Evolutionary conservation across 148 eudicot genomes (phyloP).

Genomic region (Camellia japonica): DNA sequence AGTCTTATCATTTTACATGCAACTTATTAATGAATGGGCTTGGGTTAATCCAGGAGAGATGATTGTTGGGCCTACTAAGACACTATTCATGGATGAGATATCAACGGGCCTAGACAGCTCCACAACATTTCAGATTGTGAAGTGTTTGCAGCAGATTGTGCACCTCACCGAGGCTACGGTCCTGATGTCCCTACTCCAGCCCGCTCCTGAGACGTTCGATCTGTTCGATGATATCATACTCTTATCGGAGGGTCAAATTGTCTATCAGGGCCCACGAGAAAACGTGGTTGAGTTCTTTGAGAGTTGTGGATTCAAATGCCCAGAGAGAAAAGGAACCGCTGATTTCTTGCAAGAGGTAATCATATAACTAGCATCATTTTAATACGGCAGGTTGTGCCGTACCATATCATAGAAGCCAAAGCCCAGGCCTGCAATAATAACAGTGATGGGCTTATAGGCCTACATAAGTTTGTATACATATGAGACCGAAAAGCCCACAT

Average conservation of each 20-base stretch:
- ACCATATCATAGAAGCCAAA: no score
- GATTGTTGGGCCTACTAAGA: conserved; percentile 86
- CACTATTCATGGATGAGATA: conserved; percentile 90
- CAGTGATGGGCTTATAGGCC: no score
- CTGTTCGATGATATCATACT: conserved; percentile 79
- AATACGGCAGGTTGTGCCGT: no score
- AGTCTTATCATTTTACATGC: no score
- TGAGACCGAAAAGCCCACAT: no score
- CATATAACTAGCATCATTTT: not conserved
- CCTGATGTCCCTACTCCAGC: conserved; percentile 77
- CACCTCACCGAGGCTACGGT: conserved; percentile 70
- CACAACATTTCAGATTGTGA: conserved; percentile 79
- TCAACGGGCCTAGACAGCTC: conserved; percentile 96
- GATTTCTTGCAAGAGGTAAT: conserved; percentile 91
- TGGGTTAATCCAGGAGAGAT: conserved; percentile 50
- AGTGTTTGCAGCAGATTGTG: conserved; percentile 82
- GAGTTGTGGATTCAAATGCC: conserved; percentile 73
- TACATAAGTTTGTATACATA: no score
- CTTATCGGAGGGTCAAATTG: conserved; percentile 80
- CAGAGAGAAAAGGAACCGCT: conserved; percentile 78
- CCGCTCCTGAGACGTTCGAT: conserved; percentile 88
- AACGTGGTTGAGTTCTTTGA: conserved; percentile 70
- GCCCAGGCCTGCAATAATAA: no score
- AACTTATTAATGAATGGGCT: no score
- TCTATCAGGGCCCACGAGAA: conserved; percentile 81